Base-by-base conservation (phyloP, 2,329 filamentous ascomycete species). In the Pestalotiopsis sp. region DNA sequence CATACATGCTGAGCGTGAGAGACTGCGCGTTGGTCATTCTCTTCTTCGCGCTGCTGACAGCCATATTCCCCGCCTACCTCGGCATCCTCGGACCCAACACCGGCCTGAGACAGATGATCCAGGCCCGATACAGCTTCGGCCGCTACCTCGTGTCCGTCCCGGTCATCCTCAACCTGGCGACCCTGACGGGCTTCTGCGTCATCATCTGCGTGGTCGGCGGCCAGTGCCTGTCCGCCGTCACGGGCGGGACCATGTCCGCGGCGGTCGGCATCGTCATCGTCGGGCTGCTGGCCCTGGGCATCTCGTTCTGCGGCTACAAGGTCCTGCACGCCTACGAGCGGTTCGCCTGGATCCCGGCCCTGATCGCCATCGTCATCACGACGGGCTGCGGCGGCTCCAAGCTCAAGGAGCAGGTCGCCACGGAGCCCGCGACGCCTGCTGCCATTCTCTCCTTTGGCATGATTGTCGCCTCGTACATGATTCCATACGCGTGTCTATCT, bases 91-190 rank as follows among this genome's bases (percentile, higher is more conserved):
- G 89, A 0, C 87, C 89, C 4, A 86, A 86, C 77, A 90, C 88
- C 11, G 90, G 89, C 57, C 86, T 91, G 84, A 83, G 89, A 17
- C 89, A 91, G 77, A 89, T 91, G 84, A 85, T 91, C 7, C 88
- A 90, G 72, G 89, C 90, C 4, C 83, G 90, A 25, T 91, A 87
- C 76, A 87, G 85, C 56, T 92, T 90, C 75, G 89, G 87, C 20
- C 83, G 85, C 56, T 90, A 89, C 73, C 79, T 88, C 23, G 86
- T 90, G 41, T 86, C 85, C 0, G 75, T 91, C n/a, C 85, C 88
- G 2, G 86, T 90, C 2, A 75, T 91, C 11, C 81, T 91, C 69
- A 91, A 91, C 73, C 80, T 91, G 27, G 88, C 88, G 14, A 91
- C 88, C 0, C 80, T 91, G 2, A 87, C 84, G 4, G 89, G 89